phyloP scores from a whole-genome alignment of 1,284 basidiomycete genomes.

The Irpex lacteus region DNA sequence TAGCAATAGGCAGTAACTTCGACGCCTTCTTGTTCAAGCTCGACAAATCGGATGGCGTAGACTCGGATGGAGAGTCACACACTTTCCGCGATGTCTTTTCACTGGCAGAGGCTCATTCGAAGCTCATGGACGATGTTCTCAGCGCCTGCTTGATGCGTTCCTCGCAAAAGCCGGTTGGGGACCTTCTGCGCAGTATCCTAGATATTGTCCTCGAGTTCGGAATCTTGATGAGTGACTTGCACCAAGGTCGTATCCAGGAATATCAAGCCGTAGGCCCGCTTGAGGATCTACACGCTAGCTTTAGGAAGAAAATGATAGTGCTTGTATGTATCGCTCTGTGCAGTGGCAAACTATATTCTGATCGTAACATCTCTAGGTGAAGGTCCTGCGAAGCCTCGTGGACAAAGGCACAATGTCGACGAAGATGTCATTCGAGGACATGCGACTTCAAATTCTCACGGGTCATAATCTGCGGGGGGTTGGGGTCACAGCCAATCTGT shows the following conservation, averaged over 20 bases:
- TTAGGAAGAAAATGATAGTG: slow-evolving; percentile 39
- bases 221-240: slow-evolving; percentile 63
- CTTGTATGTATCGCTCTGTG: slow-evolving; percentile 46
- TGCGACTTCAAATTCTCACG: slow-evolving; percentile 21
- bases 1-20: slow-evolving; percentile 74
- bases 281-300: slow-evolving; percentile 51
- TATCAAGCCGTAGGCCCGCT: slow-evolving; percentile 57
- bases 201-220: slow-evolving; percentile 71
- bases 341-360: background rate
- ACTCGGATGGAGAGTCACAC: background rate
- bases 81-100: slow-evolving; percentile 73
- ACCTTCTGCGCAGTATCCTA: slow-evolving; percentile 63
- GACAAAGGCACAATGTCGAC: slow-evolving; percentile 28
- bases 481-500: slow-evolving; percentile 29
- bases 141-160: slow-evolving; percentile 76
- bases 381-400: background rate
- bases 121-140: slow-evolving; percentile 72
- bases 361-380: background rate
- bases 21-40: slow-evolving; percentile 54
- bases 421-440: slow-evolving; percentile 25
- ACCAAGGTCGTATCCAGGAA: slow-evolving; percentile 51
- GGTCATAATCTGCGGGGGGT: slow-evolving; percentile 20
- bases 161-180: slow-evolving; percentile 64
- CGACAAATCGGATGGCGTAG: slow-evolving; percentile 15
- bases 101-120: slow-evolving; percentile 67